Percentiles rank a stretch among this genome's conserved stretches.
Evolutionary conservation across 2,329 filamentous ascomycete species (phyloP).

Genomic region (Alternaria ventricosa): DNA sequence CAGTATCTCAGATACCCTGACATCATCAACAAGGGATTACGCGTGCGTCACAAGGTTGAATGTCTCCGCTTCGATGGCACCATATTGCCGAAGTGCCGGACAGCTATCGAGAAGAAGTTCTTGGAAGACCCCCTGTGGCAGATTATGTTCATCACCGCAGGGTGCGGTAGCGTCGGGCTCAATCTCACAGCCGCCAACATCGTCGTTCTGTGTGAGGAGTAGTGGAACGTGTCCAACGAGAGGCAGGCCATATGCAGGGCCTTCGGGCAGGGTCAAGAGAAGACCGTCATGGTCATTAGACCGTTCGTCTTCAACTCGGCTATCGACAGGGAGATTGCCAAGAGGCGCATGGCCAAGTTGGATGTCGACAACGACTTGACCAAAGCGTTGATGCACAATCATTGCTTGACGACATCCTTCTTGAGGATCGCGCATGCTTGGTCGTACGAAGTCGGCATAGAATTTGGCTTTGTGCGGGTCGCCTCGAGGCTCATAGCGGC

Average conservation of each 20-base stretch:
- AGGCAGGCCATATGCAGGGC: background rate
- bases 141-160: background rate
- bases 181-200: background rate
- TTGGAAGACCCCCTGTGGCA: background rate
- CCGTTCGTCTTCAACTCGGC: too few relatives aligned
- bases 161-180: background rate
- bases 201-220: background rate
- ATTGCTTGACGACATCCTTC: too few relatives aligned
- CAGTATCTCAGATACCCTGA: background rate
- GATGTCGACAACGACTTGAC: too few relatives aligned
- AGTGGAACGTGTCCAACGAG: background rate
- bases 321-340: background rate
- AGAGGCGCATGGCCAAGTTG: too few relatives aligned
- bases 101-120: background rate
- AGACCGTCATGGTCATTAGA: background rate
- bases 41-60: background rate
- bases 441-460: too few relatives aligned
- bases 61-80: background rate
- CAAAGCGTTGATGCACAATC: too few relatives aligned
- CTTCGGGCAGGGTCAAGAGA: background rate
- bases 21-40: background rate
- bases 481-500: too few relatives aligned
- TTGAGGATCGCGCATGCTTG: too few relatives aligned
- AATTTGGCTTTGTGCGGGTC: too few relatives aligned
- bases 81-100: background rate